These are phyloP conservation scores for Stephania yunnanensis DNA, from an alignment of 164 flowering plant species.

Conservation along the genomic window DNA sequence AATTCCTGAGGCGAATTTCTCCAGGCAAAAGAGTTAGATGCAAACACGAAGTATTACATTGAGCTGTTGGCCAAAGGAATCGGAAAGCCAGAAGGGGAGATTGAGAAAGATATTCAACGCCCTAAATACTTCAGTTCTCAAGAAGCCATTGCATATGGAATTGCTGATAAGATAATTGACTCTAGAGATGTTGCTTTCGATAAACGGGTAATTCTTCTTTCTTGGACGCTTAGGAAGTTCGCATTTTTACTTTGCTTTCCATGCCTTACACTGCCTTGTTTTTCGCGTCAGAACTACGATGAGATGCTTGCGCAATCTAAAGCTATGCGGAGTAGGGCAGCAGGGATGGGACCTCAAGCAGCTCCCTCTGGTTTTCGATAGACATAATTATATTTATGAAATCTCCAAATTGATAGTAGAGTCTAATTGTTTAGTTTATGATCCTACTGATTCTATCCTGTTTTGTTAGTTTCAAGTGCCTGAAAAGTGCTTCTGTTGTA, in stretches of 20 bases:
- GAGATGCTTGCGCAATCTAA: slow-evolving; percentile 61
- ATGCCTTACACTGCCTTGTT: neutral
- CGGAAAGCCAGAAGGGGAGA: slow-evolving; percentile 73
- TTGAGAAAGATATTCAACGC: slow-evolving; percentile 53
- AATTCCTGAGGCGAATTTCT: slow-evolving; percentile 6
- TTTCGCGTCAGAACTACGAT: slow-evolving; percentile 46
- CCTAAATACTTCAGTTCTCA: slow-evolving; percentile 57
- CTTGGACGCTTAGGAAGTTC: neutral
- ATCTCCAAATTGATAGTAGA: neutral
- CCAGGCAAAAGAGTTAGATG: slow-evolving; percentile 85
- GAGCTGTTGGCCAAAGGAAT: slow-evolving; percentile 74
- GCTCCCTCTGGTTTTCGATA: slow-evolving; percentile 63
- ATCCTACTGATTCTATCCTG: neutral
- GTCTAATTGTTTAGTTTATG: neutral
- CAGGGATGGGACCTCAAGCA: slow-evolving; percentile 50
- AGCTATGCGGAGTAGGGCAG: slow-evolving; percentile 44
- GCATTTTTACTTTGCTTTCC: neutral
- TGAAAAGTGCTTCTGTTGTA: neutral
- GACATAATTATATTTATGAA: slow-evolving; percentile 1
- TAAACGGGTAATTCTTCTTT: slow-evolving; percentile 46
- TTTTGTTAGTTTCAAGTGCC: neutral
- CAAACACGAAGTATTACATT: slow-evolving; percentile 57
- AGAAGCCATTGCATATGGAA: slow-evolving; percentile 79
- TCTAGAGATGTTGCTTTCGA: slow-evolving; percentile 48
- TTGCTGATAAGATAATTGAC: slow-evolving; percentile 73